Conservation (phyloP, 805 yeast genomes). For the Saccharomycopsis sp. region DNA sequence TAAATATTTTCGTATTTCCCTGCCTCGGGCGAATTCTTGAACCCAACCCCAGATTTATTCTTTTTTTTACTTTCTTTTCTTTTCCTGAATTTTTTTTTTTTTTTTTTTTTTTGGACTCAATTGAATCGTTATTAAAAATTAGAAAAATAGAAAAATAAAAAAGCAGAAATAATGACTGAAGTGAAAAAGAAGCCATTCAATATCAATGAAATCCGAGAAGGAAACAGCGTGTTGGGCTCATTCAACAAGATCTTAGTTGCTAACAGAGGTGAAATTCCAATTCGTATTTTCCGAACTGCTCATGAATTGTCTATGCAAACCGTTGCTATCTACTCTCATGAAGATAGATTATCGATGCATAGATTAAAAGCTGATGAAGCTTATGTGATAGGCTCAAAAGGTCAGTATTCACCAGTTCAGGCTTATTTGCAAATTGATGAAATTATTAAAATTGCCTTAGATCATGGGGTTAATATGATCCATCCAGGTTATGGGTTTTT, state of each 20-base stretch:
- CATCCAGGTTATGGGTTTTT: constrained; percentile 92
- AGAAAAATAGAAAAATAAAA: too few relatives aligned
- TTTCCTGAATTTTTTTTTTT: too few relatives aligned
- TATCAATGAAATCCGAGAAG: constrained; percentile 20
- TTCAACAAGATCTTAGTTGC: constrained; percentile 65
- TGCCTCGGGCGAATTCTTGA: too few relatives aligned
- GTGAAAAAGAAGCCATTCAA: constrained; percentile 11
- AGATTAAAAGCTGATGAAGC: constrained; percentile 92
- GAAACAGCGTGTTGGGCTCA: constrained; percentile 30
- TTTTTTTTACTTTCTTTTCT: too few relatives aligned
- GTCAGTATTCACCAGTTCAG: constrained; percentile 90
- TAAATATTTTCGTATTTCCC: too few relatives aligned
- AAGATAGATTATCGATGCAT: constrained; percentile 92
- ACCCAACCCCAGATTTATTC: too few relatives aligned
- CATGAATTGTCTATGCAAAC: constrained; percentile 97
- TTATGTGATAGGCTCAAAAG: constrained; percentile 82
- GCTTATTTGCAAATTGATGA: constrained; percentile 95
- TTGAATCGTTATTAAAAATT: too few relatives aligned
- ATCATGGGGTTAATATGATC: constrained; percentile 74
- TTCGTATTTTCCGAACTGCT: constrained; percentile 90
- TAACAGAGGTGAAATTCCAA: constrained; percentile 80
- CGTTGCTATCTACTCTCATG: constrained; percentile 94
- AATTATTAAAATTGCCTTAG: constrained; percentile 77
- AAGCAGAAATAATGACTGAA: neutral
- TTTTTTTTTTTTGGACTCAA: too few relatives aligned